Evolutionary conservation across 371 early-diverging fungal genomes (phyloP), one percentile per base, ranked within the genome.

Genomic region (Mortierella sp.): DNA sequence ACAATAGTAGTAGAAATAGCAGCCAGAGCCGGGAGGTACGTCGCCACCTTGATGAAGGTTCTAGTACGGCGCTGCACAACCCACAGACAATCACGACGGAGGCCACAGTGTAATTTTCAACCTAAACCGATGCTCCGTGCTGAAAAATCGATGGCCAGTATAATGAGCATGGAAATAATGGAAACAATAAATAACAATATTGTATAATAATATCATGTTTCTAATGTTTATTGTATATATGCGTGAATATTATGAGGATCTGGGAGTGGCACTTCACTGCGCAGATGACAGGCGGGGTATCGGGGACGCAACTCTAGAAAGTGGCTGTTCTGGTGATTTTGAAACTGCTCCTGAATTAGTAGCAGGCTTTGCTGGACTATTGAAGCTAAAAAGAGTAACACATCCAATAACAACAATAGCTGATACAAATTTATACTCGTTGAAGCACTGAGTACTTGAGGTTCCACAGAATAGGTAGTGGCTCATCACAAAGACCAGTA

Each of bases 381-480:
- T 79, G 53, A 79, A 66, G 45, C 74, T 85, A 56, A 86, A 89
- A 28, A 86, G 22, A 9, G 86, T 72, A 13, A 89, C 89, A 64
- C 85, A 86, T 29, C 83, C 82, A 64, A 89, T 77, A 26, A 89
- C 89, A 23, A 86, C 59, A 9, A 85, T 31, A 0, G 86, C 85
- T 3, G 87, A 85, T 55, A 74, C 61, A 22, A 85, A 86, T 69
- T 89, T 89, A 74, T 84, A 85, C 56, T 81, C 67, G 66, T 85
- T 88, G 55, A 89, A 86, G 85, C 94, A 94, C 82, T 94, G 94
- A 7, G 86, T 86, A 7, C 78, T 64, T 61, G 93, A 92, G 26
- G 70, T 68, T 15, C 72, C 66, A 84, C 93, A 92, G 79, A 87
- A 94, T 75, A 91, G 83, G 7, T 84, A 65, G 73, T 91, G 88